These are phyloP conservation scores for Wallacemonas sp. DNA, from an alignment of 208 protist genomes.

Conservation along the genomic window DNA sequence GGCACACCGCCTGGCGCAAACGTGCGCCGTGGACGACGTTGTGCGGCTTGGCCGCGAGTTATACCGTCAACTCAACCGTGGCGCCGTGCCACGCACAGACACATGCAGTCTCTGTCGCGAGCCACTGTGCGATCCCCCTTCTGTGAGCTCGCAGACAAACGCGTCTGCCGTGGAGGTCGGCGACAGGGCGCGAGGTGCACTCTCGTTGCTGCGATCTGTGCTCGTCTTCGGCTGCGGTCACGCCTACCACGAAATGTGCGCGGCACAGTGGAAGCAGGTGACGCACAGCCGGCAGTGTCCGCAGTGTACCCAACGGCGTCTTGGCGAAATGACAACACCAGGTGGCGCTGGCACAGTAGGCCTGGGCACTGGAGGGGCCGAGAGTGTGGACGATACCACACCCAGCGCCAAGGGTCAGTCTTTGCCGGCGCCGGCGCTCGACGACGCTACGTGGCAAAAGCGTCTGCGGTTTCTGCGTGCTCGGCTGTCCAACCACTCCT, in stretches of 20 bases:
- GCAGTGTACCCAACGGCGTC: not conserved
- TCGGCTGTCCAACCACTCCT: slow-evolving; percentile 19
- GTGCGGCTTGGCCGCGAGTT: slow-evolving; percentile 32
- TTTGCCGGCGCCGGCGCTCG: not conserved
- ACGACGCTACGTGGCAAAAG: slow-evolving; percentile 21
- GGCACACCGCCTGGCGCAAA: slow-evolving; percentile 42
- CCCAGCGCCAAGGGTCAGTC: not conserved
- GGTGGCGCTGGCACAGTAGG: not conserved
- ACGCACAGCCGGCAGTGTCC: not conserved
- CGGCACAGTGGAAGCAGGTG: not conserved
- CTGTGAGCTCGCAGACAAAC: not conserved
- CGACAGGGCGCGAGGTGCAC: not conserved
- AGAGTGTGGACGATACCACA: too few relatives aligned
- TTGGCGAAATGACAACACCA: not conserved
- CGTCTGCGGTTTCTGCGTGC: slow-evolving; percentile 26
- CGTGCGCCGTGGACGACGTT: slow-evolving; percentile 48
- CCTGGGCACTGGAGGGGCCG: too few relatives aligned
- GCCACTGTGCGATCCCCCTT: slow-evolving; percentile 19
- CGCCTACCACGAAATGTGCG: slow-evolving; percentile 66
- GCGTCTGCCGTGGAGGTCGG: too few relatives aligned
- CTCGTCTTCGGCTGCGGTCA: slow-evolving; percentile 79
- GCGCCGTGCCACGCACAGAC: slow-evolving; percentile 49
- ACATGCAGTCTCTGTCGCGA: slow-evolving; percentile 56
- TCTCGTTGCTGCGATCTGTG: slow-evolving; percentile 17
- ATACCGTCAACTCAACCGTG: slow-evolving; percentile 39